These are phyloP conservation scores for Xerocomellus amylosporus DNA, from an alignment of 768 basidiomycete genomes.

Conservation along the genomic window DNA sequence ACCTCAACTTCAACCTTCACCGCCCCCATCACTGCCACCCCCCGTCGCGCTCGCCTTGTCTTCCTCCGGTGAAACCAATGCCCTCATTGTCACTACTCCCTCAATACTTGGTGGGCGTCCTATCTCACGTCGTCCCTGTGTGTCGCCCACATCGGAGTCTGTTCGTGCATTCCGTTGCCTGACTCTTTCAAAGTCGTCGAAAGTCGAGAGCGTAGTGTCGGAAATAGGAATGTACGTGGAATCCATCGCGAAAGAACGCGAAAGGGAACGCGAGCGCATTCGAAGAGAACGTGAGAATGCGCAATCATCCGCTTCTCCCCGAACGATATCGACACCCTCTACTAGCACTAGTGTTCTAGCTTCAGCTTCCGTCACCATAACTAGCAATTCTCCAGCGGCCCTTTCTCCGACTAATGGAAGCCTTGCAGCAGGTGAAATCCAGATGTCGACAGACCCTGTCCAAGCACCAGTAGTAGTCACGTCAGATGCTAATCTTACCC, in stretches of 20 bases:
- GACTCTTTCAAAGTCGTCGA: constrained; percentile 49
- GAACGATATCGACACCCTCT: constrained; percentile 22
- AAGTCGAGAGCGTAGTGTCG: constrained; percentile 50
- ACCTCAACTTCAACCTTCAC: constrained; percentile 55
- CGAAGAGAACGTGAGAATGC: constrained; percentile 60
- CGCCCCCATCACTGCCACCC: constrained; percentile 38
- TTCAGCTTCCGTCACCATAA: constrained; percentile 9
- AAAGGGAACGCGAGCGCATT: constrained; percentile 71
- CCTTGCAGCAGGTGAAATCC: constrained; percentile 16
- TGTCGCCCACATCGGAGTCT: constrained; percentile 39
- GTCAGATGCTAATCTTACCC: constrained; percentile 22
- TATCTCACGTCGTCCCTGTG: constrained; percentile 33
- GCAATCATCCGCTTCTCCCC: constrained; percentile 29
- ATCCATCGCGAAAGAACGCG: constrained; percentile 69
- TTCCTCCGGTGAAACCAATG: constrained; percentile 11
- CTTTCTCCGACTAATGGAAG: constrained; percentile 12
- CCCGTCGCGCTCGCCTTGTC: constrained; percentile 29
- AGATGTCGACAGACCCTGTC: constrained; percentile 15
- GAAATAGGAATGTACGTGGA: constrained; percentile 75
- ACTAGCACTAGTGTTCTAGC: constrained; percentile 10
- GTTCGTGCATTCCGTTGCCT: constrained; percentile 48
- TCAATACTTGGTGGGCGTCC: constrained; percentile 22
- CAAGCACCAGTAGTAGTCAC: constrained; percentile 12
- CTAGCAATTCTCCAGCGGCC: constrained; percentile 14
- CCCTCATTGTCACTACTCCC: not conserved